Base-by-base conservation (phyloP, 108 stramenopile species). In the Nannochloropsis salina region DNA sequence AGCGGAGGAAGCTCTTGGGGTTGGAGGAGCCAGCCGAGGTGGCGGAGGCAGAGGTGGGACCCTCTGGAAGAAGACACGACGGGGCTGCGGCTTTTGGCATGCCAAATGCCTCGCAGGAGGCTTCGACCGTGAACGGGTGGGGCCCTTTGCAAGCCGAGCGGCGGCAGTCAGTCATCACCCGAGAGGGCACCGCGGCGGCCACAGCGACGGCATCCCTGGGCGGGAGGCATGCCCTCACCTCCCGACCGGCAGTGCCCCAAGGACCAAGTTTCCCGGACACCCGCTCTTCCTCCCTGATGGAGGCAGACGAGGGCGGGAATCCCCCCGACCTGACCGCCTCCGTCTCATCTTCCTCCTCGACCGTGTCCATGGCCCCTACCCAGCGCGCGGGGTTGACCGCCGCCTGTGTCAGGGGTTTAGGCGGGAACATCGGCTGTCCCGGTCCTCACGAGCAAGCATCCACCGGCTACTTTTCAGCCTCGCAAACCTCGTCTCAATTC, bases 301-400 rank as follows among this genome's bases (percentile, higher is more conserved):
- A 74, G 20, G 15, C 61, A 8, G 61, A 74, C 61, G 61, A 74
- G 20, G 61, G 61, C 61, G 20, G 15, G 2, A 74, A 74, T 0
- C 61, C 61, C 61, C 15, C 61, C 8, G 61, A 74, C n/a, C 61
- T 74, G n/a, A n/a, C 61, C 61, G 61, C 61, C 8, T 74, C 61
- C 61, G 61, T 74, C 61, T 74, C 61, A 3, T 74, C 61, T 6
- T n/a, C 61, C 61, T n/a, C 61, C 61, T 74, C 61, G 20, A 74
- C 61, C 61, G n/a, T 74, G 61, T 74, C 2, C 2, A 15, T n/a
- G n/a, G 61, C 61, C n/a, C 61, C 61, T n/a, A 74, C 61, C 8
- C 61, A 74, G n/a, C 61, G 61, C 61, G 61, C 61, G 61, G 61
- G 61, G 20, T n/a, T 74, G 61, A 74, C 15, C 61, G 61, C 61